Evolutionary conservation across 169 alveolate species (phyloP).

Genomic region (Cryptosporidium sp.): DNA sequence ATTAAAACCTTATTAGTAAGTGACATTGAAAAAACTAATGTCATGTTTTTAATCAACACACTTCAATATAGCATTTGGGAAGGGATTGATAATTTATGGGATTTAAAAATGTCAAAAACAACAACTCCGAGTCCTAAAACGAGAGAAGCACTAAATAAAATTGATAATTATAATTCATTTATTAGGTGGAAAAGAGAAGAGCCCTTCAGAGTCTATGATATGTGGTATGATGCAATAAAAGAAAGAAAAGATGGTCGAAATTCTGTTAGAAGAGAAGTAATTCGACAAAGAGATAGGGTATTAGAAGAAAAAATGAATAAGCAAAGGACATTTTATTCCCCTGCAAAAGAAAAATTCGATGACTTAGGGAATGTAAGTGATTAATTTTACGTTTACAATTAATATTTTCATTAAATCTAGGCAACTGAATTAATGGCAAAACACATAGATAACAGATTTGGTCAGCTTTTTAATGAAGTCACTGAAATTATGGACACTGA

Average conservation of each 20-base stretch:
- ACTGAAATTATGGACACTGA: slow-evolving; percentile 48
- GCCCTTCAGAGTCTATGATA: slow-evolving; percentile 56
- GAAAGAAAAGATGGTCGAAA: slow-evolving; percentile 31
- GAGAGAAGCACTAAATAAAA: slow-evolving; percentile 33
- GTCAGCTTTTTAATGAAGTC: slow-evolving; percentile 52
- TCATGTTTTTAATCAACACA: not conserved
- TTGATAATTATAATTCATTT: slow-evolving; percentile 33
- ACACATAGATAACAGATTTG: slow-evolving; percentile 60
- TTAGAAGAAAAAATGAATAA: slow-evolving; percentile 54
- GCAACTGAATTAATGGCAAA: slow-evolving; percentile 40
- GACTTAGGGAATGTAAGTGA: slow-evolving; percentile 56
- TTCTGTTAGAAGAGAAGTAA: slow-evolving; percentile 31
- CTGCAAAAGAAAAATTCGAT: slow-evolving; percentile 58
- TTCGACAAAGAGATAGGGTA: slow-evolving; percentile 51
- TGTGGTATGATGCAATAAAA: slow-evolving; percentile 61
- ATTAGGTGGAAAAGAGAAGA: slow-evolving; percentile 63
- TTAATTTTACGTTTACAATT: not conserved
- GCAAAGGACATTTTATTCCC: slow-evolving; percentile 62
- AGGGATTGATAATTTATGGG: slow-evolving; percentile 62
- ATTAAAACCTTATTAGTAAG: slow-evolving; percentile 71
- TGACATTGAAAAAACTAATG: not conserved
- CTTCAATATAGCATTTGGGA: slow-evolving; percentile 48
- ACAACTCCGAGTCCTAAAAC: slow-evolving; percentile 62
- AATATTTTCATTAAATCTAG: not conserved
- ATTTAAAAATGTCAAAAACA: slow-evolving; percentile 41